A percentile compares a stretch with the other conserved stretches of the same genome.
Evolutionary conservation across 805 yeast genomes (phyloP).

Genomic region (Jamesozyma hellenica): DNA sequence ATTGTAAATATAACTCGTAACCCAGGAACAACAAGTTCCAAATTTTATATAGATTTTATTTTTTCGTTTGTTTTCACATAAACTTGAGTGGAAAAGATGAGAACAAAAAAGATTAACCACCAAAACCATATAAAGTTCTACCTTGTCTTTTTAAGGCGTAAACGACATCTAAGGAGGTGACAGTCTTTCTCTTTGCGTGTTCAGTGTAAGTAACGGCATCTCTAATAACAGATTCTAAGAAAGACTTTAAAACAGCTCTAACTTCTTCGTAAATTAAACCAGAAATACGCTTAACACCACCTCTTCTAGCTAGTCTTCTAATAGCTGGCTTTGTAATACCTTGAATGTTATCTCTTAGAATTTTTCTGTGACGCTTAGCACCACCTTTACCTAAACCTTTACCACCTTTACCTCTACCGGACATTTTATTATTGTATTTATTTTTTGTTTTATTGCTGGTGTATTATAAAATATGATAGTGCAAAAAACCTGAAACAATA

Average conservation of each 20-base stretch:
- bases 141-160: slow-evolving; percentile 99
- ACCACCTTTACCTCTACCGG: slow-evolving; percentile 99
- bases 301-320: slow-evolving; percentile 99
- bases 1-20: neutral
- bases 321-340: slow-evolving; percentile 99
- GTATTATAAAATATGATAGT: no score
- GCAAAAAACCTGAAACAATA: no score
- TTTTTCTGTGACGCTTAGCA: slow-evolving; percentile 99
- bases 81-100: no score
- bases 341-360: slow-evolving; percentile 96
- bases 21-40: no score
- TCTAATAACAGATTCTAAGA: slow-evolving; percentile 94
- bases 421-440: slow-evolving; percentile 38
- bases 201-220: slow-evolving; percentile 98
- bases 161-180: slow-evolving; percentile 94
- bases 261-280: slow-evolving; percentile 98
- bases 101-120: no score
- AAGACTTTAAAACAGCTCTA: slow-evolving; percentile 88
- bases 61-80: no score
- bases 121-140: slow-evolving; percentile 98
- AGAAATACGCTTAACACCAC: slow-evolving; percentile 99
- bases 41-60: no score
- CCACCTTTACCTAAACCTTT: slow-evolving; percentile 99
- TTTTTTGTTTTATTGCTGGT: no score
- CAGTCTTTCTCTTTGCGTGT: slow-evolving; percentile 99